Percentiles rank a stretch among this genome's conserved stretches.
phyloP scores from a whole-genome alignment of 2,329 filamentous ascomycete species.

The Dothideomycetes sp. region DNA sequence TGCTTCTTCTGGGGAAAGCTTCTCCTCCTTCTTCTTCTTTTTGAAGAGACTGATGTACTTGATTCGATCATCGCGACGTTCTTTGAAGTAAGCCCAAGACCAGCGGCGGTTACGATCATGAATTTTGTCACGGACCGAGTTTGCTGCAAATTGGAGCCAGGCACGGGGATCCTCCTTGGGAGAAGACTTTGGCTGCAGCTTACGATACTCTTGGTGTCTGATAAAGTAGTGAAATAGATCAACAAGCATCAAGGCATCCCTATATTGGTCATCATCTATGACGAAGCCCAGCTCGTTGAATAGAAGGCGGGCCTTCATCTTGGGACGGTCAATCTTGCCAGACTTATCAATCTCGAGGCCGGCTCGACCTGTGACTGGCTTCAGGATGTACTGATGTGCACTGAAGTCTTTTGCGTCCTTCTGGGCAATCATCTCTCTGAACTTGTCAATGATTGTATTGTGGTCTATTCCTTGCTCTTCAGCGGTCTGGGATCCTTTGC shows the following conservation, averaged over 20 bases:
- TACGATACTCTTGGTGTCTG: slow-evolving; percentile 94
- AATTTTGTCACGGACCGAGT: slow-evolving; percentile 85
- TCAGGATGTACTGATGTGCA: slow-evolving; percentile 85
- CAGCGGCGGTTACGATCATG: slow-evolving; percentile 87
- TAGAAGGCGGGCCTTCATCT: slow-evolving; percentile 79
- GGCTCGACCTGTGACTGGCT: slow-evolving; percentile 88
- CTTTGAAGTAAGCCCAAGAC: slow-evolving; percentile 93
- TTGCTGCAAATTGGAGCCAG: slow-evolving; percentile 85
- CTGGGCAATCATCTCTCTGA: slow-evolving; percentile 71
- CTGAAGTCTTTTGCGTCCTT: slow-evolving; percentile 48
- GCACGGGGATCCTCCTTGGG: slow-evolving; percentile 86
- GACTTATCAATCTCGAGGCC: slow-evolving; percentile 94
- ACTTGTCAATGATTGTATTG: slow-evolving; percentile 64
- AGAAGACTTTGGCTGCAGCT: slow-evolving; percentile 72
- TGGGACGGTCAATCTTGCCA: slow-evolving; percentile 66
- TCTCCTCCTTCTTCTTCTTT: slow-evolving; percentile 67
- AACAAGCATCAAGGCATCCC: slow-evolving; percentile 94
- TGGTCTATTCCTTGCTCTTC: slow-evolving; percentile 57
- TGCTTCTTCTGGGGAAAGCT: slow-evolving; percentile 57
- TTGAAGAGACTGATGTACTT: slow-evolving; percentile 94
- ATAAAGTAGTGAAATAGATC: slow-evolving; percentile 98
- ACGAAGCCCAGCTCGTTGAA: slow-evolving; percentile 98
- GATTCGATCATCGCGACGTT: slow-evolving; percentile 79
- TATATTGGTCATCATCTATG: slow-evolving; percentile 95
- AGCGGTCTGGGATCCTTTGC: slow-evolving; percentile 59